A percentile compares a stretch with the other conserved stretches of the same genome.
phyloP scores from a whole-genome alignment of 495 filamentous ascomycete species.

The Podospora sp. region DNA sequence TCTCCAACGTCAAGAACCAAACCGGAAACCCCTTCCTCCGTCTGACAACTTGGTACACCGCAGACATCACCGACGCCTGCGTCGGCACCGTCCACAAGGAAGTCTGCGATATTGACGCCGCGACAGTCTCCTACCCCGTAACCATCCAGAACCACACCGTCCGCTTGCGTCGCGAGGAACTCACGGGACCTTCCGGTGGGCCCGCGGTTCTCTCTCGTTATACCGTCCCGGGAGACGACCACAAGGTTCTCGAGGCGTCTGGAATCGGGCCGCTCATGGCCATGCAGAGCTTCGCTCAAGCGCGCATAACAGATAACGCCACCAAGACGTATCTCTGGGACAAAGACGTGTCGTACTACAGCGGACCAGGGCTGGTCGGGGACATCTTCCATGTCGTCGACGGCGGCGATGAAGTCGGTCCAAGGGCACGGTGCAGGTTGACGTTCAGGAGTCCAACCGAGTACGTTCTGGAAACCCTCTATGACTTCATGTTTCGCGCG shows the following conservation, averaged over 20 bases:
- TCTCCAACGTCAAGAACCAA: not conserved
- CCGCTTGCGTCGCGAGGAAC: slow-evolving; percentile 2
- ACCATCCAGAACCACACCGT: slow-evolving; percentile 20
- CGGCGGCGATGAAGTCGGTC: not conserved
- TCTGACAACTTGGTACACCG: slow-evolving; percentile 1
- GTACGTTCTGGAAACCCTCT: not conserved
- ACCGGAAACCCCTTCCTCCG: not conserved
- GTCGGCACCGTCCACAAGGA: slow-evolving; percentile 13
- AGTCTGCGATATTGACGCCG: slow-evolving; percentile 19
- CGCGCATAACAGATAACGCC: not conserved
- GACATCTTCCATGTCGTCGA: slow-evolving; percentile 3
- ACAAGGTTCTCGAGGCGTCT: not conserved
- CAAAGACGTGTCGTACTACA: not conserved
- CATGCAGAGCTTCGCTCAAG: not conserved
- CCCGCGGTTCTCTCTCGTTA: not conserved
- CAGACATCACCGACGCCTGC: slow-evolving; percentile 15
- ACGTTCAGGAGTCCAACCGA: slow-evolving; percentile 10
- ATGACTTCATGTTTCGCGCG: not conserved
- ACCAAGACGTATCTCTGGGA: not conserved
- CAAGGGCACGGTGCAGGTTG: not conserved
- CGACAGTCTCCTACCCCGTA: slow-evolving; percentile 23
- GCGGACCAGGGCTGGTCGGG: not conserved
- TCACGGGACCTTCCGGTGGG: not conserved
- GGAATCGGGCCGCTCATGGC: not conserved
- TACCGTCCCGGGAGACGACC: not conserved